These are phyloP conservation scores for Apiosordaria backusii DNA, from an alignment of 495 filamentous ascomycete genomes.

Conservation along the genomic window DNA sequence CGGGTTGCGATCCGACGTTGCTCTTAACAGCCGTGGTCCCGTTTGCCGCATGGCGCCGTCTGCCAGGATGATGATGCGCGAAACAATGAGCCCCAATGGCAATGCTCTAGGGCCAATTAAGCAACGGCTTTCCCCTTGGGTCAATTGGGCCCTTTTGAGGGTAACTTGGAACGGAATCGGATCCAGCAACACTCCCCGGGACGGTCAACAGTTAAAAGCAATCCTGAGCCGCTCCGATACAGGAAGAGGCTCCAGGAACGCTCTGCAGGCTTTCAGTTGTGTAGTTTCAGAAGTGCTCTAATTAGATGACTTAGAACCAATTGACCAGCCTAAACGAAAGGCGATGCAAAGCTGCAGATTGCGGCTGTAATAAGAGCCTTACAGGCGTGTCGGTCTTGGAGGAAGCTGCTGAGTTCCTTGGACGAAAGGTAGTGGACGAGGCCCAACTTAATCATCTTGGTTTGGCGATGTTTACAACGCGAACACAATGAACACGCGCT, in stretches of 20 bases:
- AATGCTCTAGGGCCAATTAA: not conserved
- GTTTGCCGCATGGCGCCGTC: not conserved
- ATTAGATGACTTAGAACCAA: not conserved
- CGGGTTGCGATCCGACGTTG: not conserved
- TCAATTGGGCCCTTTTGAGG: not conserved
- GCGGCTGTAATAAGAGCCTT: not conserved
- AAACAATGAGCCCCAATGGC: not conserved
- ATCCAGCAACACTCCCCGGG: not conserved
- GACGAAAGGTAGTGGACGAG: not conserved
- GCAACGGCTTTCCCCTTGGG: not conserved
- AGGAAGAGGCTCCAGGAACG: not conserved
- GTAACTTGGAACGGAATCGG: not conserved
- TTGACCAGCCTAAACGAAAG: not conserved
- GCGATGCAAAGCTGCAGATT: not conserved
- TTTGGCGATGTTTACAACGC: not conserved
- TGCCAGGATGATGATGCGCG: not conserved
- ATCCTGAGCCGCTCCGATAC: not conserved
- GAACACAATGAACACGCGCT: not conserved
- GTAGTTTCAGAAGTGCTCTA: not conserved
- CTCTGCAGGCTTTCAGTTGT: not conserved
- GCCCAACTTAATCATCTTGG: not conserved
- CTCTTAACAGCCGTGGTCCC: not conserved
- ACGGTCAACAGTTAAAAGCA: not conserved
- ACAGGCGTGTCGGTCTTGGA: not conserved
- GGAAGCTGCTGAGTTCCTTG: not conserved